These are phyloP conservation scores for Saprolegnia parasitica DNA, from an alignment of 352 stramenopile species.

Conservation along the genomic window DNA sequence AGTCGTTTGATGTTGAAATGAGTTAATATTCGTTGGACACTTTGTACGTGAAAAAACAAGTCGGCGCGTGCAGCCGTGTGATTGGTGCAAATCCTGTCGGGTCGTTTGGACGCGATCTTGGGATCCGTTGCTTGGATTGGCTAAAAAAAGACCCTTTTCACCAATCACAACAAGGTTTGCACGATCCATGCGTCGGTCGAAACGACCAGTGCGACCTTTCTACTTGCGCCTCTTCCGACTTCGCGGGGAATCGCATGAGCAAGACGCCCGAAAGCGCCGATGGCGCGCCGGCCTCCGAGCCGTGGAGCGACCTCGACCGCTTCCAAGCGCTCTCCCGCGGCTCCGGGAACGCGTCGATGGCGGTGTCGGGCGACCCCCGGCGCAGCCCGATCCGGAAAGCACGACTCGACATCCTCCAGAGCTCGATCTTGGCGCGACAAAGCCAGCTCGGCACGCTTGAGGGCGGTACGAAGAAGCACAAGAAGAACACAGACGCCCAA, in stretches of 20 bases:
- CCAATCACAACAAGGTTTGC: not conserved
- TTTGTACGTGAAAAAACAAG: too few species aligned
- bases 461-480: constrained; percentile 10
- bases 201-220: constrained; percentile 9
- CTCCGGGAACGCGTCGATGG: constrained; percentile 47
- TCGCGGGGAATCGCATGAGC: constrained; percentile 20
- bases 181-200: not conserved
- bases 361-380: not conserved
- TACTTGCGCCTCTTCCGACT: not conserved
- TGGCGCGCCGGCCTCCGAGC: constrained; percentile 1
- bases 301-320: constrained; percentile 34
- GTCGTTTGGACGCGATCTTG: too few species aligned
- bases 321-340: constrained; percentile 32
- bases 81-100: too few species aligned
- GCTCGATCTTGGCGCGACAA: constrained; percentile 72
- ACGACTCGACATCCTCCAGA: constrained; percentile 78
- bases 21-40: too few species aligned
- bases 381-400: constrained; percentile 64
- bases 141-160: not conserved
- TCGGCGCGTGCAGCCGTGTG: too few species aligned
- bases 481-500: constrained; percentile 23
- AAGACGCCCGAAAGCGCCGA: not conserved
- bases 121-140: not conserved
- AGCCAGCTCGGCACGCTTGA: constrained; percentile 36
- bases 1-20: too few species aligned